A percentile compares a stretch with the other conserved stretches of the same genome.
Conservation (phyloP, 2,329 filamentous ascomycete genomes). For the Penicillium sp. region DNA sequence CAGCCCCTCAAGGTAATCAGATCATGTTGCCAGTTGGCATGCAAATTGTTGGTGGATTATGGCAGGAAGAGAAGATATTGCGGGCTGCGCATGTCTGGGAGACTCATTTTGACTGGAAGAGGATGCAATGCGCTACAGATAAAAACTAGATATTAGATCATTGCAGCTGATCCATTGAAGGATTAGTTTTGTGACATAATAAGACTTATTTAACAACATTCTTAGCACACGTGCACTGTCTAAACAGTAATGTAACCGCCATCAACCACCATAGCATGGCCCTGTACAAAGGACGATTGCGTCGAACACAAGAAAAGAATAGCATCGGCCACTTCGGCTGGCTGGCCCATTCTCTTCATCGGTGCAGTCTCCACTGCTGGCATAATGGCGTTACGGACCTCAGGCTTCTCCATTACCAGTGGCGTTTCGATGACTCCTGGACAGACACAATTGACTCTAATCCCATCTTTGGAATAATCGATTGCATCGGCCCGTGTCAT, state of each 20-base stretch:
- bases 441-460: conserved; percentile 38
- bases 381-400: conserved; percentile 41
- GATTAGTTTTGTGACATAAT: neutral
- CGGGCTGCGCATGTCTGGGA: conserved; percentile 27
- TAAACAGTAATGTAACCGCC: conserved; percentile 51
- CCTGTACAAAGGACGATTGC: conserved; percentile 53
- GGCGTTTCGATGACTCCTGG: conserved; percentile 50
- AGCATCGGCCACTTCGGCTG: conserved; percentile 52
- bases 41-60: conserved; percentile 52
- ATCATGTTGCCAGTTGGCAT: conserved; percentile 52
- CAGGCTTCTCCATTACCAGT: conserved; percentile 45
- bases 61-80: conserved; percentile 30
- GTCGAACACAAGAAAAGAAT: conserved; percentile 52
- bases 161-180: too few relatives aligned
- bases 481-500: conserved; percentile 59
- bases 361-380: conserved; percentile 50
- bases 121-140: conserved; percentile 9
- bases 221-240: neutral
- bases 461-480: conserved; percentile 49
- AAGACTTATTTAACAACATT: neutral
- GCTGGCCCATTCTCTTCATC: conserved; percentile 53
- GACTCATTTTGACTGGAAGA: conserved; percentile 26
- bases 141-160: conserved; percentile 15
- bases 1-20: conserved; percentile 23
- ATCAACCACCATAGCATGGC: conserved; percentile 54